These are phyloP conservation scores for Apocynum venetum DNA, from an alignment of 257 asterid genomes.

Conservation along the genomic window DNA sequence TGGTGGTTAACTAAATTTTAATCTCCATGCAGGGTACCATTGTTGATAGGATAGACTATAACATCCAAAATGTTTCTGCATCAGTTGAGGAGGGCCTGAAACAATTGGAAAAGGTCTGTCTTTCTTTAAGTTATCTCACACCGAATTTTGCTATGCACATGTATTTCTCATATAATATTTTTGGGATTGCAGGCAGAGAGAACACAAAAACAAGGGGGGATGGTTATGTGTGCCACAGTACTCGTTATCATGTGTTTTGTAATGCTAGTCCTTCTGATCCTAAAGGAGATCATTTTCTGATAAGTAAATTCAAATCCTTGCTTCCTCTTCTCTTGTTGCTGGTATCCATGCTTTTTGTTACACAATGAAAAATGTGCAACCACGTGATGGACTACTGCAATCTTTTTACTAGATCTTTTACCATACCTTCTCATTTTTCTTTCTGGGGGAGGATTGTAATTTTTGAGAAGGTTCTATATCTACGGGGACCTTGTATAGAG, in stretches of 20 bases:
- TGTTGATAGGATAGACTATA: conserved; percentile 94
- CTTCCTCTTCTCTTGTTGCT: background rate
- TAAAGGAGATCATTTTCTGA: conserved; percentile 73
- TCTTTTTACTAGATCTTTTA: conserved; percentile 11
- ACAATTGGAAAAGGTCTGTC: conserved; percentile 80
- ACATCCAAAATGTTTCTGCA: conserved; percentile 88
- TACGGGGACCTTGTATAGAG: conserved; percentile 51
- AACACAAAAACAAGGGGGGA: conserved; percentile 87
- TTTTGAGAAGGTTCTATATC: conserved; percentile 17
- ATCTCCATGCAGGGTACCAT: conserved; percentile 78
- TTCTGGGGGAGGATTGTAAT: conserved; percentile 22
- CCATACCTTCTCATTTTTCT: conserved; percentile 3
- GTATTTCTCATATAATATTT: background rate
- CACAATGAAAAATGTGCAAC: background rate
- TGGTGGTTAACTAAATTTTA: conserved; percentile 5
- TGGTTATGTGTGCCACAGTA: conserved; percentile 90
- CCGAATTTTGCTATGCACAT: background rate
- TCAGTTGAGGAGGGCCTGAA: conserved; percentile 97
- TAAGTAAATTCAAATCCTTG: conserved; percentile 8
- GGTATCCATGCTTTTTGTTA: conserved; percentile 5
- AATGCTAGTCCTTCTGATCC: conserved; percentile 81
- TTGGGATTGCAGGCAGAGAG: conserved; percentile 77
- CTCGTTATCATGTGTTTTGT: conserved; percentile 88
- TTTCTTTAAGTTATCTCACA: conserved; percentile 6
- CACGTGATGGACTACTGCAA: background rate